Evolutionary conservation across 2,329 filamentous ascomycete species (phyloP).

Genomic region (Teratosphaeria epicoccoides): DNA sequence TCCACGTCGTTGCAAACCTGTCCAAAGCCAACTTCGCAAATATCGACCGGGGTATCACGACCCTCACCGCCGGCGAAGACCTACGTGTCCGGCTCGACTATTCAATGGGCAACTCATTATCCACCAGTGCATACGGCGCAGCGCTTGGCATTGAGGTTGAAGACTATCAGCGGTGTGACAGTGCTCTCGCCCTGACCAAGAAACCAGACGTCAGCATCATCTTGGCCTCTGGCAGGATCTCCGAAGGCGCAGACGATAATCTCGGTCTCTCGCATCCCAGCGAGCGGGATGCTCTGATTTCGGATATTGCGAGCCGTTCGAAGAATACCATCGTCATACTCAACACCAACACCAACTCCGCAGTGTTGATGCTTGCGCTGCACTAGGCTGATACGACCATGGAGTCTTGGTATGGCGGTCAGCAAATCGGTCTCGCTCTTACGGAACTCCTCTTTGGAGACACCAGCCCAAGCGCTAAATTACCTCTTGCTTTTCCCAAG

Average conservation of each 20-base stretch:
- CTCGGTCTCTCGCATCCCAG: neutral
- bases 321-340: neutral
- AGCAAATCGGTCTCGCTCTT: slow-evolving; percentile 72
- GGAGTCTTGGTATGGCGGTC: slow-evolving; percentile 39
- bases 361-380: neutral
- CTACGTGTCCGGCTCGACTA: neutral
- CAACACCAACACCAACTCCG: neutral
- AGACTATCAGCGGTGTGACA: neutral
- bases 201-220: neutral
- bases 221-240: neutral
- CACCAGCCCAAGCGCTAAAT: slow-evolving; percentile 62
- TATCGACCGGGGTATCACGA: neutral
- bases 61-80: neutral
- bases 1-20: neutral
- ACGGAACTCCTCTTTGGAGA: slow-evolving; percentile 67
- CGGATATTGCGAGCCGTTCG: neutral
- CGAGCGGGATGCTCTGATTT: neutral
- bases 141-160: neutral
- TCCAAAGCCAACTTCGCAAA: neutral
- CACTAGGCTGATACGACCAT: neutral
- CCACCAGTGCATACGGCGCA: neutral
- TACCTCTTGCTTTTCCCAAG: slow-evolving; percentile 60
- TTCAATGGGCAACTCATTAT: neutral
- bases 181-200: neutral
- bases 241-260: neutral